Conservation (phyloP, 2,329 filamentous ascomycete species). For the Colletotrichum godetiae region DNA sequence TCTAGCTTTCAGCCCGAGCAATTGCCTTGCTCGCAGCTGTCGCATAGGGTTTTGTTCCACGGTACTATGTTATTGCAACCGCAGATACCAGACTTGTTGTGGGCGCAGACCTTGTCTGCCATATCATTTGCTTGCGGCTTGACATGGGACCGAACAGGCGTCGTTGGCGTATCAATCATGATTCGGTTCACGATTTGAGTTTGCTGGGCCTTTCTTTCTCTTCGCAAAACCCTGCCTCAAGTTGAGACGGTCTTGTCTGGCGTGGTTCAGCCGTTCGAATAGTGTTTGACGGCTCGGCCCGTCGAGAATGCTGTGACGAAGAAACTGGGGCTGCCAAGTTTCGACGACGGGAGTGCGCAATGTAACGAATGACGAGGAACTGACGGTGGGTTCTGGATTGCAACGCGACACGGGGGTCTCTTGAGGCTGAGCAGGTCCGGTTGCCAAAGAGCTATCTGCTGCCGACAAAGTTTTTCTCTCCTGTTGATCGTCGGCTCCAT, state of each 20-base stretch:
- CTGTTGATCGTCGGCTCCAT: slow-evolving; percentile 27
- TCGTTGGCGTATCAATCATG: slow-evolving; percentile 13
- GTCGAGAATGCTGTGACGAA: slow-evolving; percentile 26
- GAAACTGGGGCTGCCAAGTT: slow-evolving; percentile 33
- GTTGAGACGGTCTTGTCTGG: slow-evolving; percentile 9
- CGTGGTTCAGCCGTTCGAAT: slow-evolving; percentile 21
- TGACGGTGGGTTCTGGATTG: not conserved
- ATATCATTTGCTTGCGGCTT: slow-evolving; percentile 25
- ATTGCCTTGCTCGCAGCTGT: slow-evolving; percentile 28
- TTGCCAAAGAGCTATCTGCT: slow-evolving; percentile 5
- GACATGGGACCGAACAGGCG: slow-evolving; percentile 1
- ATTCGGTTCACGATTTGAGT: not conserved
- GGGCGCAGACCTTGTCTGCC: slow-evolving; percentile 37
- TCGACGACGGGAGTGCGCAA: slow-evolving; percentile 7
- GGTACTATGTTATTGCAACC: slow-evolving; percentile 35
- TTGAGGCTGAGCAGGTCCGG: slow-evolving; percentile 10
- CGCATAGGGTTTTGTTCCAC: slow-evolving; percentile 36
- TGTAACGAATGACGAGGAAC: not conserved
- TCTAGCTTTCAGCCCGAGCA: slow-evolving; percentile 11
- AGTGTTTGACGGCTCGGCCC: slow-evolving; percentile 34
- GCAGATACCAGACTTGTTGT: slow-evolving; percentile 35
- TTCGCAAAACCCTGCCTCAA: not conserved
- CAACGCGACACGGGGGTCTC: slow-evolving; percentile 6
- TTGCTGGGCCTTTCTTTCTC: slow-evolving; percentile 18
- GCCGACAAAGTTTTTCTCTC: slow-evolving; percentile 14